phyloP scores from a whole-genome alignment of 257 asterid genomes.

The Gentiana macrophylla region DNA sequence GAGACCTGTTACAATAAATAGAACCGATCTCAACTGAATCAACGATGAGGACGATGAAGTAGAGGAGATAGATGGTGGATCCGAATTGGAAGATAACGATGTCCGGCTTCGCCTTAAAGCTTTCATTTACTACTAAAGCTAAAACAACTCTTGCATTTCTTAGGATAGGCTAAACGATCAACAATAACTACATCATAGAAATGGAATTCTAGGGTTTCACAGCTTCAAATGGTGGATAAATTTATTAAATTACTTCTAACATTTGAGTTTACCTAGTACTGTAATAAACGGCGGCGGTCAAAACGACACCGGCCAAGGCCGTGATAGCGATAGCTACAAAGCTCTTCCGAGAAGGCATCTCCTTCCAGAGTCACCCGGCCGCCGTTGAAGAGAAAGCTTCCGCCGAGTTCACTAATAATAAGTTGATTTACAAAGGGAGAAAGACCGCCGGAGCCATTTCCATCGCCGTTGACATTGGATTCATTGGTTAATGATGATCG shows the following conservation, averaged over 20 bases:
- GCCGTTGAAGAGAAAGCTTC: conserved; percentile 8
- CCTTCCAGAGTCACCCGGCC: conserved; percentile 28
- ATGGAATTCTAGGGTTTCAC: conserved; percentile 33
- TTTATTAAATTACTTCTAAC: background rate
- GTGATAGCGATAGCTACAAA: conserved; percentile 53
- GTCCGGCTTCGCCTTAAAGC: conserved; percentile 85
- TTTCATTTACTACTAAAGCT: conserved; percentile 50
- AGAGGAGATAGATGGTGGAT: conserved; percentile 52
- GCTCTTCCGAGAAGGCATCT: conserved; percentile 34
- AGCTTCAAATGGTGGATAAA: conserved; percentile 5
- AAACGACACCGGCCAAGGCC: conserved; percentile 68
- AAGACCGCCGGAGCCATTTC: conserved; percentile 1
- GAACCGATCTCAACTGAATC: conserved; percentile 93
- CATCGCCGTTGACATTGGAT: too few species aligned
- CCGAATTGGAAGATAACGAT: conserved; percentile 67
- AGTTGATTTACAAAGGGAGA: conserved; percentile 14
- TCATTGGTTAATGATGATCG: too few species aligned
- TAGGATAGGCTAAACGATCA: too few species aligned
- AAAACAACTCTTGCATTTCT: too few species aligned
- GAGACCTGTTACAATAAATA: conserved; percentile 54
- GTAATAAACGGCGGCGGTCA: conserved; percentile 66
- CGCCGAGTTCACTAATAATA: conserved; percentile 23
- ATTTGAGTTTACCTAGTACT: conserved; percentile 35
- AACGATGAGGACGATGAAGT: conserved; percentile 68
- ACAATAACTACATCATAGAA: conserved; percentile 3